These are phyloP conservation scores for Cyberlindnera xylosilytica DNA, from an alignment of 805 yeast species.

Conservation along the genomic window DNA sequence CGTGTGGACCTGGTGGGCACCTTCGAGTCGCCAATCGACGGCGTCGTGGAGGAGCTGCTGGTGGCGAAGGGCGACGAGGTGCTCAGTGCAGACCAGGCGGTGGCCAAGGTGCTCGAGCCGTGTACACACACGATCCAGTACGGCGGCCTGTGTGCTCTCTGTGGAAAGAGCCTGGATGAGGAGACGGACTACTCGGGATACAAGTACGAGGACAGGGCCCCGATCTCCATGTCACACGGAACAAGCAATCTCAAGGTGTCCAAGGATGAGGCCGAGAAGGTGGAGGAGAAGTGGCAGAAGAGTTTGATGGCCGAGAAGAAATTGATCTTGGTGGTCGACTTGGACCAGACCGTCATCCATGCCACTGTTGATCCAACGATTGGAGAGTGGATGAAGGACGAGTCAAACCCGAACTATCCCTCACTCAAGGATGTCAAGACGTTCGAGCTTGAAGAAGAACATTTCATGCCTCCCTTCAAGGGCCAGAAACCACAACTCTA, in stretches of 20 bases:
- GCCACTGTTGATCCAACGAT: slow-evolving; percentile 98
- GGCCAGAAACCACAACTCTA: slow-evolving; percentile 56
- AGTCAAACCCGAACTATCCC: slow-evolving; percentile 77
- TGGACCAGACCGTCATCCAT: slow-evolving; percentile 96
- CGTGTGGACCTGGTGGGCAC: slow-evolving; percentile 69
- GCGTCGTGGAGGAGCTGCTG: slow-evolving; percentile 50
- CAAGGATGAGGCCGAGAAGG: slow-evolving; percentile 78
- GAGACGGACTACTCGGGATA: slow-evolving; percentile 73
- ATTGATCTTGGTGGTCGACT: slow-evolving; percentile 87
- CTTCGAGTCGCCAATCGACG: slow-evolving; percentile 82
- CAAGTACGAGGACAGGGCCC: slow-evolving; percentile 61
- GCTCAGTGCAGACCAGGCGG: slow-evolving; percentile 38
- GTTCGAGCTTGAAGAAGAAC: slow-evolving; percentile 76
- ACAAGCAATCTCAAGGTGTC: slow-evolving; percentile 81
- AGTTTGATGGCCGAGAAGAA: slow-evolving; percentile 60
- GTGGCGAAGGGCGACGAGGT: slow-evolving; percentile 62
- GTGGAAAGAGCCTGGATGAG: slow-evolving; percentile 74
- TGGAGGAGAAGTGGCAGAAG: slow-evolving; percentile 65
- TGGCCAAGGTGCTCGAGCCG: slow-evolving; percentile 68
- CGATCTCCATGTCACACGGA: slow-evolving; percentile 87
- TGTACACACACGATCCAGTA: slow-evolving; percentile 92
- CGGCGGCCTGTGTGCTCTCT: slow-evolving; percentile 91
- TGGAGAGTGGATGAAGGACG: slow-evolving; percentile 92
- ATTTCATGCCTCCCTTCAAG: slow-evolving; percentile 54
- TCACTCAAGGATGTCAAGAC: slow-evolving; percentile 78